Evolutionary conservation across 164 flowering plant species (phyloP).

Genomic region (Magnolia changhungtana): DNA sequence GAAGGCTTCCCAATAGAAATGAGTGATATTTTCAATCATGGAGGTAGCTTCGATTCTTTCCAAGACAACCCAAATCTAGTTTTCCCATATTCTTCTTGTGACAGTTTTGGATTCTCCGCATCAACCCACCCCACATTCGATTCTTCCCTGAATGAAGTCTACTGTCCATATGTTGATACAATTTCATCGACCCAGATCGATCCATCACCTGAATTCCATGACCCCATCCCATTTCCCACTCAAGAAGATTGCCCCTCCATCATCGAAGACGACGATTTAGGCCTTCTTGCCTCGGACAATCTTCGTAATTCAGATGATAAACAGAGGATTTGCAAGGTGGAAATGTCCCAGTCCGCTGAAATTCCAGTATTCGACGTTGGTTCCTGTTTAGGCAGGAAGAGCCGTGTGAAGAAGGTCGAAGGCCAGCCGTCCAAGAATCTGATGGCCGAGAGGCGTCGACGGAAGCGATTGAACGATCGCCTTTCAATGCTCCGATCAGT

Average conservation of each 20-base stretch:
- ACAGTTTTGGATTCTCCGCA: slow-evolving; percentile 19
- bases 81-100: slow-evolving; percentile 33
- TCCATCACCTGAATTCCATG: slow-evolving; percentile 16
- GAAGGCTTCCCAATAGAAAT: slow-evolving; percentile 25
- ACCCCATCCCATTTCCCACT: slow-evolving; percentile 20
- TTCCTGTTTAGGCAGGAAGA: slow-evolving; percentile 34
- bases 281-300: slow-evolving; percentile 8
- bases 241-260: slow-evolving; percentile 34
- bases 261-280: slow-evolving; percentile 29
- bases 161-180: slow-evolving; percentile 33
- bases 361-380: slow-evolving; percentile 28
- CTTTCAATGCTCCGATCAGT: slow-evolving; percentile 93
- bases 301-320: neutral
- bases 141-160: slow-evolving; percentile 25
- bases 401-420: slow-evolving; percentile 44
- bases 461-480: slow-evolving; percentile 86
- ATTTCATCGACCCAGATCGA: slow-evolving; percentile 9
- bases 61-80: slow-evolving; percentile 35
- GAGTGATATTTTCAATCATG: slow-evolving; percentile 21
- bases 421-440: slow-evolving; percentile 93
- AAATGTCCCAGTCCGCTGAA: slow-evolving; percentile 31
- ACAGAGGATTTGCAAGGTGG: slow-evolving; percentile 32
- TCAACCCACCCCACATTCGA: slow-evolving; percentile 11
- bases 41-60: slow-evolving; percentile 31
- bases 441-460: slow-evolving; percentile 90